These are phyloP conservation scores for Tillandsia fasciculata DNA, from an alignment of 176 grass and related monocot genomes.

Conservation along the genomic window DNA sequence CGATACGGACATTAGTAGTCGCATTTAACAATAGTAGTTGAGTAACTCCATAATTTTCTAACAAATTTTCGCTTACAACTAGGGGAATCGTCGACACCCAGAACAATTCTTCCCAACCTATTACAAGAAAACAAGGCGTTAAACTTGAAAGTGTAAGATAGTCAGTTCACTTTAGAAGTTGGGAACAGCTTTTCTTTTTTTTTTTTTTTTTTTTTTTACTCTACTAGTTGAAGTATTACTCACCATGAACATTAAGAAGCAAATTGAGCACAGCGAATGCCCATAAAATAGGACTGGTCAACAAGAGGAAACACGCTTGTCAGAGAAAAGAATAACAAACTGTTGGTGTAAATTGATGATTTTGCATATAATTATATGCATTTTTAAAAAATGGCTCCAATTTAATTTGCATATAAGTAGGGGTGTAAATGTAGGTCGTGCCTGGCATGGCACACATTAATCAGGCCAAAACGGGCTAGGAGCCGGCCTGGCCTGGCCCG, in stretches of 20 bases:
- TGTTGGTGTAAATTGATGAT: background rate
- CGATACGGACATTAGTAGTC: slow-evolving; percentile 4
- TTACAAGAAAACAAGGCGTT: background rate
- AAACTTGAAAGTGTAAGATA: slow-evolving; percentile 5
- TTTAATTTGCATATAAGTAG: too few relatives aligned
- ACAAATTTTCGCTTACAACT: slow-evolving; percentile 46
- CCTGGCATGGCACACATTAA: too few relatives aligned
- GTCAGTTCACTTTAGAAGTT: background rate
- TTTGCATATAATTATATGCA: background rate
- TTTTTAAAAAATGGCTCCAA: too few relatives aligned
- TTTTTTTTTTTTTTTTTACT: too few relatives aligned
- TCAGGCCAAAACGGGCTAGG: too few relatives aligned
- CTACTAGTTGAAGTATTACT: too few relatives aligned
- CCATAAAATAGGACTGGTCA: slow-evolving; percentile 68
- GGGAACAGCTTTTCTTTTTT: background rate
- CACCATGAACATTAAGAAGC: slow-evolving; percentile 80
- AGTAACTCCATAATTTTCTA: background rate
- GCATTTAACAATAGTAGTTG: background rate
- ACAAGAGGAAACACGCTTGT: slow-evolving; percentile 3
- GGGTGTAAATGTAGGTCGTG: too few relatives aligned
- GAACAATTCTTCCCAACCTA: slow-evolving; percentile 56
- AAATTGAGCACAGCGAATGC: slow-evolving; percentile 56
- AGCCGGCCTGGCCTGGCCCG: too few relatives aligned
- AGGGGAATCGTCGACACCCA: slow-evolving; percentile 64
- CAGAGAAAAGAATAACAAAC: background rate